Base-by-base conservation (phyloP, 225 moss, liverwort and hornwort species). In the Straminergon stramineum region DNA sequence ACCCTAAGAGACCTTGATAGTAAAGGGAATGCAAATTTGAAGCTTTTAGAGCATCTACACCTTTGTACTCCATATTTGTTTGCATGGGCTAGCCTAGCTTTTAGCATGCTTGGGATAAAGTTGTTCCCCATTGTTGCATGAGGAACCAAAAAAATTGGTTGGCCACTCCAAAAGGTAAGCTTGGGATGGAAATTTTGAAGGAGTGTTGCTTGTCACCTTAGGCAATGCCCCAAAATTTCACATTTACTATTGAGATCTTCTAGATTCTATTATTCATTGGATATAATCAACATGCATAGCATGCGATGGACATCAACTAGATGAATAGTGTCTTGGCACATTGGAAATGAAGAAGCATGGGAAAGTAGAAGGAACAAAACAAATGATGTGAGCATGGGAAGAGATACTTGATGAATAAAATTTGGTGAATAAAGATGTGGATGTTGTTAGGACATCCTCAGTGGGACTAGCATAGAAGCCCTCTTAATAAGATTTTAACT, bases 131-230 rank as follows among this genome's bases (percentile, higher is more conserved):
- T 5, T 71, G 2, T 26, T 41, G 6, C 30, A 74, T 2, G 1
- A 45, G 0, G 26, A 74, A 17, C 10, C 17, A 28, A 30, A 45
- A 20, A 30, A 17, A 30, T 45, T 28, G 30, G 6, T 0, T 0
- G 1, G 1, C 0, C 4, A 45, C 0, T 74, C 17, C 11, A 17
- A 28, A 17, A 74, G 45, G 9, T 1, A 0, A 48, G 18, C 0
- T 48, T 48, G 19, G 6, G 1, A 27, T 0, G 1, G 0, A 18
- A 28, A 5, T 30, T 30, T 74, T 45, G 11, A 19, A 48, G n/a
- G n/a, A n/a, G 48, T 18, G 2, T 75, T 31, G 0, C 3, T 75
- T 11, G 0, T 19, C 18, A 31, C 7, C 11, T 18, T 48, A 1
- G 2, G 4, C 2, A 0, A 0, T 17, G 2, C 2, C 3, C 11